A percentile compares a stretch with the other conserved stretches of the same genome.
phyloP scores from a whole-genome alignment of 73 alveolate genomes.

The Paramecium primaurelia region DNA sequence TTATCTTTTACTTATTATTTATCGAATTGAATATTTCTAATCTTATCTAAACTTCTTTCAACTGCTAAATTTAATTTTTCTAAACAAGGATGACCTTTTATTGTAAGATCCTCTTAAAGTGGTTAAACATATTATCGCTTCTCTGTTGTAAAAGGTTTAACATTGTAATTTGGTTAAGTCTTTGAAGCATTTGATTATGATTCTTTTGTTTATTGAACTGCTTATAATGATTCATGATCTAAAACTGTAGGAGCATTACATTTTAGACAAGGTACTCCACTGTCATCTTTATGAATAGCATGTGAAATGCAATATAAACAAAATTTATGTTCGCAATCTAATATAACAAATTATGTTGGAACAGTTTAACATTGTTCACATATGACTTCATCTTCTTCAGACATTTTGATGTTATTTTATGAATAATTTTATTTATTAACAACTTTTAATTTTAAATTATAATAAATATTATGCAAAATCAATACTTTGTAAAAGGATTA shows the following conservation, averaged over 20 bases:
- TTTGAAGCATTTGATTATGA: neutral
- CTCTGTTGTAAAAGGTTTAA: slow-evolving; percentile 36
- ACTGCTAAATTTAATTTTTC: slow-evolving; percentile 21
- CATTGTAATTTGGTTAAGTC: neutral
- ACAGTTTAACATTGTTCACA: slow-evolving; percentile 14
- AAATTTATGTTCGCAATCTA: slow-evolving; percentile 41
- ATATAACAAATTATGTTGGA: slow-evolving; percentile 1
- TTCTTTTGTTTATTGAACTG: neutral
- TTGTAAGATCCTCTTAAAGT: neutral
- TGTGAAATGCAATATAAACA: slow-evolving; percentile 35
- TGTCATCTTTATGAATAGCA: slow-evolving; percentile 28
- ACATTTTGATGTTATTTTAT: neutral
- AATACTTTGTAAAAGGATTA: slow-evolving; percentile 37
- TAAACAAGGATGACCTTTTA: slow-evolving; percentile 45
- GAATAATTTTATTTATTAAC: neutral
- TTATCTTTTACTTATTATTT: neutral
- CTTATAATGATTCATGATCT: slow-evolving; percentile 5
- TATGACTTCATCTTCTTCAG: slow-evolving; percentile 24
- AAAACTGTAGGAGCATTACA: neutral
- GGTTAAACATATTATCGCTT: neutral
- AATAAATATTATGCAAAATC: slow-evolving; percentile 6
- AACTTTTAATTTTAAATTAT: neutral
- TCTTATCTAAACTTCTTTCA: slow-evolving; percentile 34
- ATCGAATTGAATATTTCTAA: slow-evolving; percentile 17
- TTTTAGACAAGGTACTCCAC: slow-evolving; percentile 40